Conservation (phyloP, 2,329 filamentous ascomycete species). For the Claviceps humidiphila region DNA sequence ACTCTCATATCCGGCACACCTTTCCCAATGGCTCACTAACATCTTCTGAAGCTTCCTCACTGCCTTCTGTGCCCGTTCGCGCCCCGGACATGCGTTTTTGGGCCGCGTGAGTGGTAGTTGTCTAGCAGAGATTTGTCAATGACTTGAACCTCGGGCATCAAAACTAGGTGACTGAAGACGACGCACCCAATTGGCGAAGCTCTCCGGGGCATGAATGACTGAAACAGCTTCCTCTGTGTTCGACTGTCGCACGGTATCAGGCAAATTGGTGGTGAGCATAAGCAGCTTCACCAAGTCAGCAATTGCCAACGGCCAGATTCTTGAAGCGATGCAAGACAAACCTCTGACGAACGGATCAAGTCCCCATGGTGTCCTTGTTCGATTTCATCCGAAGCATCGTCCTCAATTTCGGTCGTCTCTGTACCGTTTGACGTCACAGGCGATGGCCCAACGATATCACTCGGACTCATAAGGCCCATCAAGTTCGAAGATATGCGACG, state of each 20-base stretch:
- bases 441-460: conserved; percentile 64
- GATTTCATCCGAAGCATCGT: conserved; percentile 54
- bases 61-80: conserved; percentile 24
- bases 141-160: not conserved
- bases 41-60: conserved; percentile 20
- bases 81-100: conserved; percentile 22
- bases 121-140: conserved; percentile 17
- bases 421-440: conserved; percentile 79
- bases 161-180: not conserved
- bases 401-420: conserved; percentile 72
- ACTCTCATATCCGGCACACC: conserved; percentile 8
- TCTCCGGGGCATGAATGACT: conserved; percentile 80
- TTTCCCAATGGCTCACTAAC: conserved; percentile 12
- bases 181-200: conserved; percentile 68
- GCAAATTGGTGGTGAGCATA: conserved; percentile 43
- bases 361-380: conserved; percentile 16
- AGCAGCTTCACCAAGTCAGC: conserved; percentile 25
- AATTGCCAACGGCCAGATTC: not conserved
- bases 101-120: conserved; percentile 25
- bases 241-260: conserved; percentile 42
- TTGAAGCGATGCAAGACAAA: conserved; percentile 7
- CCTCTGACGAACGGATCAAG: conserved; percentile 17
- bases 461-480: conserved; percentile 47
- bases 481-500: conserved; percentile 34
- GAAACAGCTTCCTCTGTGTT: conserved; percentile 70